Evolutionary conservation across 208 protist genomes (phyloP).

Genomic region (Herpetomonas samuelpessoai): DNA sequence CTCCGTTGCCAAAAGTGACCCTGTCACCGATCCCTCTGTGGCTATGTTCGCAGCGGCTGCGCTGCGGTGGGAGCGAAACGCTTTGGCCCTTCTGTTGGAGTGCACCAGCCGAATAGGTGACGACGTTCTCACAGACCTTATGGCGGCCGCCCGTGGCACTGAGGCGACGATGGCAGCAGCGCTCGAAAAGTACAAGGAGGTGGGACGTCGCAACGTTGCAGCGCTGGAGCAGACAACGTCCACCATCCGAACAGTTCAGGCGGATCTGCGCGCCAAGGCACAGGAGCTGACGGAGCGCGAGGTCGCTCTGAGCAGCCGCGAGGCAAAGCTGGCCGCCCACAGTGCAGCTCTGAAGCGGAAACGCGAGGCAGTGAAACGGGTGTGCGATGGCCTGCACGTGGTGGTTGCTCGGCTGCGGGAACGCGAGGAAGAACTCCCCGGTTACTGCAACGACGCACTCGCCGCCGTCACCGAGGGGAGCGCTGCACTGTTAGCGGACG

Average conservation of each 20-base stretch:
- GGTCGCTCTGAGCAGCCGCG: constrained; percentile 11
- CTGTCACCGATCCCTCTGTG: not conserved
- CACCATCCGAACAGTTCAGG: constrained; percentile 47
- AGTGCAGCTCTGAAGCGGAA: constrained; percentile 12
- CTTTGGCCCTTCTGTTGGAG: constrained; percentile 10
- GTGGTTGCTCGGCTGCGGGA: constrained; percentile 33
- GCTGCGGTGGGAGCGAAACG: not conserved
- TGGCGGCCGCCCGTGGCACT: not conserved
- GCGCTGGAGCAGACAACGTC: constrained; percentile 54
- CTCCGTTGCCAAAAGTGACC: not conserved
- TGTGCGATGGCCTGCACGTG: constrained; percentile 27
- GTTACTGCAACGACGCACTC: not conserved
- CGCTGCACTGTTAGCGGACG: constrained; percentile 1
- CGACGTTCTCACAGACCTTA: constrained; percentile 13
- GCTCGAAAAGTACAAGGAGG: constrained; percentile 22
- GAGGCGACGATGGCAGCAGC: constrained; percentile 7
- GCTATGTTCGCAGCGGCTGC: not conserved
- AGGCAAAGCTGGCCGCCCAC: constrained; percentile 12
- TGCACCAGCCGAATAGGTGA: constrained; percentile 16
- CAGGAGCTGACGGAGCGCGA: constrained; percentile 18
- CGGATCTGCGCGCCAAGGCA: constrained; percentile 27
- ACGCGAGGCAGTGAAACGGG: constrained; percentile 11
- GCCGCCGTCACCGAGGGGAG: constrained; percentile 5
- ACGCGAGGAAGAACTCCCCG: constrained; percentile 11
- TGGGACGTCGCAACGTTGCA: constrained; percentile 27